Conservation (phyloP, 1,284 basidiomycete species). For the Puccinia triticina region DNA sequence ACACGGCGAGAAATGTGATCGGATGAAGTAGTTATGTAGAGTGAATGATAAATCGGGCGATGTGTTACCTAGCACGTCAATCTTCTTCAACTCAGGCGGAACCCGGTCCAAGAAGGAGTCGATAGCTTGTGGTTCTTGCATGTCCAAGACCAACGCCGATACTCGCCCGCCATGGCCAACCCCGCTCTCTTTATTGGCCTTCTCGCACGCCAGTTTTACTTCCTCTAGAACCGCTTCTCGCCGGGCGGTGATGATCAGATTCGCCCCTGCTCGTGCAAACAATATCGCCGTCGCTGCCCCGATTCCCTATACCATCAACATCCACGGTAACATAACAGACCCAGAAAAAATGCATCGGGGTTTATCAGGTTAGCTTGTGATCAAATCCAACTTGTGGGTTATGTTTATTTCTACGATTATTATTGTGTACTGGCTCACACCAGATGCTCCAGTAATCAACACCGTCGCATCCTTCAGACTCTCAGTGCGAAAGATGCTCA, state of each 20-base stretch:
- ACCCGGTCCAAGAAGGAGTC: slow-evolving; percentile 32
- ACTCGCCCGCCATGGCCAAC: slow-evolving; percentile 74
- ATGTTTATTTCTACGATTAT: not conserved
- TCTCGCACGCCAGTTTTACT: slow-evolving; percentile 64
- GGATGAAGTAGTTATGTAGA: not conserved
- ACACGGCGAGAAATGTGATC: slow-evolving; percentile 55
- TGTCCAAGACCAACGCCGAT: slow-evolving; percentile 71
- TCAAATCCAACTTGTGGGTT: not conserved
- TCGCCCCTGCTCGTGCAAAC: slow-evolving; percentile 69
- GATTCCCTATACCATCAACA: slow-evolving; percentile 52
- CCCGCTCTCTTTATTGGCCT: slow-evolving; percentile 71
- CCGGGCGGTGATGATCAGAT: slow-evolving; percentile 62
- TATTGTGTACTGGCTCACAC: slow-evolving; percentile 60
- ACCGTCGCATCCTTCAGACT: slow-evolving; percentile 76
- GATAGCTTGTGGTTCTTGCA: slow-evolving; percentile 66
- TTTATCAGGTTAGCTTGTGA: not conserved
- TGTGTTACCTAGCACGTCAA: slow-evolving; percentile 23
- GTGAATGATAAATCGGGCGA: slow-evolving; percentile 57
- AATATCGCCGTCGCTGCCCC: slow-evolving; percentile 76
- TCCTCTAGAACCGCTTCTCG: slow-evolving; percentile 59
- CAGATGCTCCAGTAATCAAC: slow-evolving; percentile 80
- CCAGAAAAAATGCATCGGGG: no score
- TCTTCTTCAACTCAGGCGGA: slow-evolving; percentile 30
- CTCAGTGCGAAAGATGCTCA: slow-evolving; percentile 53
- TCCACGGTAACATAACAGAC: not conserved